phyloP scores from a whole-genome alignment of 2,329 filamentous ascomycete species.

The Alternaria postmessia region DNA sequence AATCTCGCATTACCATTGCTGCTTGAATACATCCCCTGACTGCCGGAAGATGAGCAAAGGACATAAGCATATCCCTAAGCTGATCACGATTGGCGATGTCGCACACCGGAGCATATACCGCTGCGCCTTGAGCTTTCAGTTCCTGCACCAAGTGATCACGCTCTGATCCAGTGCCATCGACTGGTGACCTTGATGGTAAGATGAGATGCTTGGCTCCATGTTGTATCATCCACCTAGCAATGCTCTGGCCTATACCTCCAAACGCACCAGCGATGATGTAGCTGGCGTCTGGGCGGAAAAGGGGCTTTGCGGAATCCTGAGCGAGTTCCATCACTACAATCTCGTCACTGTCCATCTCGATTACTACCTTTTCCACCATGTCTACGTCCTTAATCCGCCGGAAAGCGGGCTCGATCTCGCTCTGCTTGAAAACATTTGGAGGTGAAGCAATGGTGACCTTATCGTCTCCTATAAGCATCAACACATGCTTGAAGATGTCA shows the following conservation, averaged over 20 bases:
- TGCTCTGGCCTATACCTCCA: slow-evolving; percentile 34
- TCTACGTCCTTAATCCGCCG: slow-evolving; percentile 21
- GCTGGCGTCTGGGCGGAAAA: slow-evolving; percentile 23
- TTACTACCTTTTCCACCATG: slow-evolving; percentile 10
- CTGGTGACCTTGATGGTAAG: slow-evolving; percentile 24
- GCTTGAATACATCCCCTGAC: slow-evolving; percentile 36
- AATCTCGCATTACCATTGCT: slow-evolving; percentile 31
- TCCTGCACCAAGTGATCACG: slow-evolving; percentile 18
- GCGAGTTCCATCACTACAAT: slow-evolving; percentile 14
- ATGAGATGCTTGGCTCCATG: slow-evolving; percentile 32
- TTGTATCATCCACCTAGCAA: slow-evolving; percentile 29
- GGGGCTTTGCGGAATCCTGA: not conserved
- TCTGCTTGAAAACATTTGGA: slow-evolving; percentile 18
- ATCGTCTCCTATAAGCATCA: not conserved
- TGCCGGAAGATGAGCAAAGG: slow-evolving; percentile 22
- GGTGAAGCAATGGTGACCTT: not conserved
- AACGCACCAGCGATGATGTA: slow-evolving; percentile 37
- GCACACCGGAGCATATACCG: slow-evolving; percentile 24
- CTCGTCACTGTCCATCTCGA: slow-evolving; percentile 16
- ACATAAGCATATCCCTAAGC: slow-evolving; percentile 12
- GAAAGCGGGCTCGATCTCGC: slow-evolving; percentile 24
- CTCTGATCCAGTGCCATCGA: slow-evolving; percentile 10
- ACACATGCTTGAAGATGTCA: slow-evolving; percentile 4
- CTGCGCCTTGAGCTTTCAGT: slow-evolving; percentile 15
- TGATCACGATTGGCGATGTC: slow-evolving; percentile 22